phyloP scores from a whole-genome alignment of 257 asterid species.

The Nicotiana attenuata region DNA sequence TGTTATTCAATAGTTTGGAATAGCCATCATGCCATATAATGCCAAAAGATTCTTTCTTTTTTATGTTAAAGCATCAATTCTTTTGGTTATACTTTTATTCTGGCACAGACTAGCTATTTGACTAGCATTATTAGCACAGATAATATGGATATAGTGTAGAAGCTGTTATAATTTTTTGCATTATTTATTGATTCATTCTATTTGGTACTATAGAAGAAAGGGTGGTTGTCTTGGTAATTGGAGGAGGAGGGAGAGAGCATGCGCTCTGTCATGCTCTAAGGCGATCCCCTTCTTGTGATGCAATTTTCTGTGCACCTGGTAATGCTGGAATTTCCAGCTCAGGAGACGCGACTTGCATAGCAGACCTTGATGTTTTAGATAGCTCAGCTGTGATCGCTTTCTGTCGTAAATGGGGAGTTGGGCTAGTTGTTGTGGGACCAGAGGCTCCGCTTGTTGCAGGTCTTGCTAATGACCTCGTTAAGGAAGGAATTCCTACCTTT shows the following conservation, averaged over 20 bases:
- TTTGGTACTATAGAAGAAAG: constrained; percentile 48
- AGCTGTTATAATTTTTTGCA: background rate
- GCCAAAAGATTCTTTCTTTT: background rate
- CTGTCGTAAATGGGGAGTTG: constrained; percentile 77
- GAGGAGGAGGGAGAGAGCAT: constrained; percentile 98
- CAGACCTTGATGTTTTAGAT: constrained; percentile 57
- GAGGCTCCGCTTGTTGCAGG: constrained; percentile 98
- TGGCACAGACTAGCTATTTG: background rate
- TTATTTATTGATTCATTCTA: background rate
- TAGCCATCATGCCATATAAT: background rate
- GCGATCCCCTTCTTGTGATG: constrained; percentile 77
- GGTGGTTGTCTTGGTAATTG: constrained; percentile 81
- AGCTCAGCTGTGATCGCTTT: constrained; percentile 70
- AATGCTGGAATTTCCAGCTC: constrained; percentile 81
- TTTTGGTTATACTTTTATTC: background rate
- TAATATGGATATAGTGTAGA: background rate
- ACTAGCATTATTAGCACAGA: background rate
- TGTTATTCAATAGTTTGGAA: background rate
- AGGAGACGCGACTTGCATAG: constrained; percentile 81
- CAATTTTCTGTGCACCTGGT: constrained; percentile 95
- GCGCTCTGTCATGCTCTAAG: constrained; percentile 76
- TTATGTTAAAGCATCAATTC: background rate
- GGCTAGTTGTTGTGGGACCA: constrained; percentile 82
- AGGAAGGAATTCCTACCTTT: constrained; percentile 83
- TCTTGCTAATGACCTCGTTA: constrained; percentile 76